Conservation (phyloP, 2,329 filamentous ascomycete species). For the Microsporum audouinii region DNA sequence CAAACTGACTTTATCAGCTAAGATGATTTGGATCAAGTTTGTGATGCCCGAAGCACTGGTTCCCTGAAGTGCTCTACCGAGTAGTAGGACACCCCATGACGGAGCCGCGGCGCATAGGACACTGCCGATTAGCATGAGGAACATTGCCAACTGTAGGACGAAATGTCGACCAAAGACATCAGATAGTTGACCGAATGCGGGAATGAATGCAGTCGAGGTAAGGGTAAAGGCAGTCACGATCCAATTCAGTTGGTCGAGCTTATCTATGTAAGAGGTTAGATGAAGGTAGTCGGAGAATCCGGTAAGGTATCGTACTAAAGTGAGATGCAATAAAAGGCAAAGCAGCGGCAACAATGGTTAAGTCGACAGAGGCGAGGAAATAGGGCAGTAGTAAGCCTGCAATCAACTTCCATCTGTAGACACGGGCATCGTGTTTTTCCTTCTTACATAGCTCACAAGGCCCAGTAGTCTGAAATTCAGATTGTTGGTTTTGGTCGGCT, state of each 20-base stretch:
- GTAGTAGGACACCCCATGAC: slow-evolving; percentile 48
- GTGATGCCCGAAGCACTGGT: slow-evolving; percentile 50
- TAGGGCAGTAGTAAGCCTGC: slow-evolving; percentile 50
- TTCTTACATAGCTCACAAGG: slow-evolving; percentile 20
- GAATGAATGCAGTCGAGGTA: slow-evolving; percentile 55
- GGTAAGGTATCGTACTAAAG: slow-evolving; percentile 39
- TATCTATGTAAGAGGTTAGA: slow-evolving; percentile 23
- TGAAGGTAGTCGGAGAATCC: not conserved
- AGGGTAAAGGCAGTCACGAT: slow-evolving; percentile 59
- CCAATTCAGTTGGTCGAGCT: slow-evolving; percentile 53
- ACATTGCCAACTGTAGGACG: slow-evolving; percentile 46
- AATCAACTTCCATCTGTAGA: slow-evolving; percentile 49
- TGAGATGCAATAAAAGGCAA: slow-evolving; percentile 53
- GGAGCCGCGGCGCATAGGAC: slow-evolving; percentile 49
- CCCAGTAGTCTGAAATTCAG: not conserved
- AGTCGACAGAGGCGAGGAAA: slow-evolving; percentile 51
- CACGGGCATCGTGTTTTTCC: slow-evolving; percentile 26
- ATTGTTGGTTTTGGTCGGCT: not conserved
- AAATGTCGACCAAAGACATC: slow-evolving; percentile 55
- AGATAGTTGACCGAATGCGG: slow-evolving; percentile 52
- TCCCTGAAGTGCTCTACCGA: slow-evolving; percentile 54
- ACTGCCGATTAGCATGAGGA: slow-evolving; percentile 49
- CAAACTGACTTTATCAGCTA: slow-evolving; percentile 53
- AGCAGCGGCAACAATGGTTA: slow-evolving; percentile 52
- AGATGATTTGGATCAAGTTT: slow-evolving; percentile 50